phyloP scores from a whole-genome alignment of 805 yeast genomes.

The Candida schatavii region DNA sequence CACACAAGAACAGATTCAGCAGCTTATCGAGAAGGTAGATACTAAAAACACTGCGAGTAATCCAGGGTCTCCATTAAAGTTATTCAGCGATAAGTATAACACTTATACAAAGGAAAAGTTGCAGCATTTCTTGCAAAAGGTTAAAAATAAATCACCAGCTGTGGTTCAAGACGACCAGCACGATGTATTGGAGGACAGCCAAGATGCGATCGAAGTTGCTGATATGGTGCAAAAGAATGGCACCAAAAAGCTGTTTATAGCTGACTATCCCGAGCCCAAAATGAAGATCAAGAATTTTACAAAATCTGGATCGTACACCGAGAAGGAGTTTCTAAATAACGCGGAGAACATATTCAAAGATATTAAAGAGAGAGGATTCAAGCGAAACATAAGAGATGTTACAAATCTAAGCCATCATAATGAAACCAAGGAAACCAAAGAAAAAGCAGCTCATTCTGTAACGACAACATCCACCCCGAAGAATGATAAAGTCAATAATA shows the following conservation, averaged over 20 bases:
- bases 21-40: background rate
- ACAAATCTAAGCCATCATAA: constrained; percentile 2
- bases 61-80: constrained; percentile 41
- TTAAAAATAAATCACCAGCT: constrained; percentile 15
- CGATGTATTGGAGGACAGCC: background rate
- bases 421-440: background rate
- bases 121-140: constrained; percentile 22
- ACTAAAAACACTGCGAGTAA: constrained; percentile 10
- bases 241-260: background rate
- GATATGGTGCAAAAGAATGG: background rate
- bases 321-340: constrained; percentile 34
- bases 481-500: constrained; percentile 16
- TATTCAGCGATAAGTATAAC: constrained; percentile 37
- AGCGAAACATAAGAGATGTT: constrained; percentile 7
- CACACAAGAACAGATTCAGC: constrained; percentile 3
- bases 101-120: constrained; percentile 38
- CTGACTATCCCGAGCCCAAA: constrained; percentile 12
- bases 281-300: constrained; percentile 31
- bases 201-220: background rate
- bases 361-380: constrained; percentile 34
- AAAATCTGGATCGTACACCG: constrained; percentile 30
- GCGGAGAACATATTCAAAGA: constrained; percentile 39
- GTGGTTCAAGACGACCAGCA: background rate
- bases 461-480: constrained; percentile 43
- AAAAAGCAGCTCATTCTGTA: constrained; percentile 12